Base-by-base conservation (phyloP, 2,329 filamentous ascomycete species). In the Cladosporium sphaerospermum region DNA sequence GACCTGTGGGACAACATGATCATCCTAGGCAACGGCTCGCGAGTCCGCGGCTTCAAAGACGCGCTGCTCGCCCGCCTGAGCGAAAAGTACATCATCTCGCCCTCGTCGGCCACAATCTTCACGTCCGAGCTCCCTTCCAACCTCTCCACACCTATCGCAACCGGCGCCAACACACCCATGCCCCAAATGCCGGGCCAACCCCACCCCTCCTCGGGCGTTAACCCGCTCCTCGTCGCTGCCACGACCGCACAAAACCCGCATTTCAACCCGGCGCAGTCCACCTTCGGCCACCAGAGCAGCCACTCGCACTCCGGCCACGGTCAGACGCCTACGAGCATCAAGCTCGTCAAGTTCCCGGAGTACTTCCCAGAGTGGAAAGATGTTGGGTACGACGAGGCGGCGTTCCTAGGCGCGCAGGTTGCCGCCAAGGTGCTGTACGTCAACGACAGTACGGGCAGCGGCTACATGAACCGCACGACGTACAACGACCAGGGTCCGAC, bases 51-150 rank as follows among this genome's bases (percentile, higher is more conserved):
- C 4, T 92, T 99, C 69, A 91, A 88, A 60, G 90, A 96, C 63
- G 89, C 92, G 60, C 83, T 99, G 45, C 69, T 97, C 36, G 80
- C 86, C 62, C 90, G 84, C 0, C 80, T 99, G 34, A 81, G 81
- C 36, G 80, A 85, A 45, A 90, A 91, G 59, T 93, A 96, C 69
- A 80, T 96, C 51, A 84, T 99, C 60, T 95, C 91, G 2, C 93
- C 93, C 0, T 91, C 86, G 28, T 92, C 89, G 1, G 90, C 89
- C 47, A 96, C 91, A 40, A 97, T 97, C 64, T 97, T 97, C 77
- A 96, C 91, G 34, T 96, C 90, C 18, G 93, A 99, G 71, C 83
- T 97, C 36, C 93, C 93, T 7, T 96, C 90, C 8, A 92, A 93
- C 71, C 82, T 96, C 67, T 90, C 88, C 31, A 97, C 93, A 0